phyloP scores from a whole-genome alignment of 306 rosid genomes.

The Prunus fruticosa region DNA sequence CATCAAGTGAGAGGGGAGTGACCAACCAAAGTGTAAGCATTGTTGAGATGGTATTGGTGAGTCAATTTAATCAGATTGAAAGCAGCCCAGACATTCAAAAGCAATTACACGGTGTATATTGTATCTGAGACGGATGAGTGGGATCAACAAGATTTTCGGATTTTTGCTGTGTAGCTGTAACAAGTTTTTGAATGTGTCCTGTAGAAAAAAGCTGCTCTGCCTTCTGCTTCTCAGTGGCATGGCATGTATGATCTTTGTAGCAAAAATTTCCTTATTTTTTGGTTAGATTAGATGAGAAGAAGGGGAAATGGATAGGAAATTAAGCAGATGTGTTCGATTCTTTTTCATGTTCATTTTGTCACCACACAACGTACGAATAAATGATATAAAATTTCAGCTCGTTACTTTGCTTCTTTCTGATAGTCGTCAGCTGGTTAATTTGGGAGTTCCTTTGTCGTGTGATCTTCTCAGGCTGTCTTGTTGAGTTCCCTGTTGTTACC shows the following conservation, averaged over 20 bases:
- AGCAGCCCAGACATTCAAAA: neutral
- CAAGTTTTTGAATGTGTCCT: neutral
- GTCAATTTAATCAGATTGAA: neutral
- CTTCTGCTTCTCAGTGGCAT: neutral
- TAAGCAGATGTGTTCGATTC: neutral
- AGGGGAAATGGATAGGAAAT: neutral
- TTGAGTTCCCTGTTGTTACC: too few species aligned
- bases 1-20: slow-evolving; percentile 38
- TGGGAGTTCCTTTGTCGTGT: too few species aligned
- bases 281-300: neutral
- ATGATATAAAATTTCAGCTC: neutral
- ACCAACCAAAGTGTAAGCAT: slow-evolving; percentile 22
- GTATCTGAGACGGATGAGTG: neutral
- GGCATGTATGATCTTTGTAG: neutral
- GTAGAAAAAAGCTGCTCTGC: neutral
- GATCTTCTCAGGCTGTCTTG: neutral
- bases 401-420: neutral
- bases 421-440: too few species aligned
- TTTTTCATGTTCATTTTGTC: neutral
- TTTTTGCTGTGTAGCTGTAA: neutral
- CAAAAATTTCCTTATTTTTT: neutral
- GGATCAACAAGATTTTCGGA: neutral
- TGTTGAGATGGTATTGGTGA: slow-evolving; percentile 1
- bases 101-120: slow-evolving; percentile 3
- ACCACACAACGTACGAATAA: neutral